These are phyloP conservation scores for Globisporangium radiosum DNA, from an alignment of 352 stramenopile genomes.

Conservation along the genomic window DNA sequence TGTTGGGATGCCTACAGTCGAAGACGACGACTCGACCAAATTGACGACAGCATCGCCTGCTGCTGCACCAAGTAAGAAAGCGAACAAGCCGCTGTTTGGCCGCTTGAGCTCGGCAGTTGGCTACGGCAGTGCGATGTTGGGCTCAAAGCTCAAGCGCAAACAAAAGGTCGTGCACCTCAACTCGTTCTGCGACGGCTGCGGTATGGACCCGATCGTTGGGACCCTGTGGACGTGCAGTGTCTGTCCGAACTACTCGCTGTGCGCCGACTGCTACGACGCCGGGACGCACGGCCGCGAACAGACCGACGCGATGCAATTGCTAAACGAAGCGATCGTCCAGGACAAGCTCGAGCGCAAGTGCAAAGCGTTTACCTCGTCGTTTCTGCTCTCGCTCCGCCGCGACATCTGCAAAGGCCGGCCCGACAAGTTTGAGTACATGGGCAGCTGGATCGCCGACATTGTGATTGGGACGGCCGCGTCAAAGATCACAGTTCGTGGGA, in stretches of 20 bases:
- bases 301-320: constrained; percentile 52
- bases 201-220: constrained; percentile 58
- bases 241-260: constrained; percentile 68
- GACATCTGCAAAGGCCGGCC: constrained; percentile 77
- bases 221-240: constrained; percentile 66
- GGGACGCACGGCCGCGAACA: constrained; percentile 74
- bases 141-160: constrained; percentile 58
- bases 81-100: constrained; percentile 30
- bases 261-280: constrained; percentile 59
- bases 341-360: constrained; percentile 70
- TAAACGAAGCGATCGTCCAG: constrained; percentile 66
- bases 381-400: constrained; percentile 58
- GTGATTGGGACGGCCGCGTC: constrained; percentile 52
- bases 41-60: constrained; percentile 2
- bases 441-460: constrained; percentile 75
- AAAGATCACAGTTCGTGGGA: constrained; percentile 76
- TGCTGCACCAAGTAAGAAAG: constrained; percentile 21
- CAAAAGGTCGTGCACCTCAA: constrained; percentile 57
- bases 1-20: constrained; percentile 17
- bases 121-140: constrained; percentile 53
- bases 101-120: constrained; percentile 60
- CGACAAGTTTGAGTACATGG: constrained; percentile 82
- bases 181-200: constrained; percentile 68
- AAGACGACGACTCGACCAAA: constrained; percentile 6
- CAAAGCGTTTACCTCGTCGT: constrained; percentile 70